These are phyloP conservation scores for Phalaenopsis hybrid DNA, from an alignment of 116 monocot species.

Conservation along the genomic window DNA sequence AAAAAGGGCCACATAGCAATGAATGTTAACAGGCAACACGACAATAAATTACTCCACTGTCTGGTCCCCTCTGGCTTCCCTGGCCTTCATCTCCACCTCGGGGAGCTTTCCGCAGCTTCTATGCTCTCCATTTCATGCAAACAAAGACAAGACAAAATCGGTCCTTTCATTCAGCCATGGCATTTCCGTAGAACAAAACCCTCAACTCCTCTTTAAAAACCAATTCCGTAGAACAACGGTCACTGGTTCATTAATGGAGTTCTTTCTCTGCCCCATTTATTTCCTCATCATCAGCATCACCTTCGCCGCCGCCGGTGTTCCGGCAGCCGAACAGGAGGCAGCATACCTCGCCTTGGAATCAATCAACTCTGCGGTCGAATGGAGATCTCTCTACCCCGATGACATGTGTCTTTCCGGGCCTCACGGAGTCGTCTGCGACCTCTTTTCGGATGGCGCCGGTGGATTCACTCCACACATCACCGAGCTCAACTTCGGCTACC, in stretches of 20 bases:
- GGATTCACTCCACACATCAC: constrained; percentile 24
- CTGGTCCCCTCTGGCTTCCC: no score
- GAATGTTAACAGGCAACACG: no score
- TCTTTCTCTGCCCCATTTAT: background rate
- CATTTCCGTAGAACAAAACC: background rate
- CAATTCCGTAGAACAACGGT: no score
- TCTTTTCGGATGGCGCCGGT: constrained; percentile 13
- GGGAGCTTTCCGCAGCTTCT: background rate
- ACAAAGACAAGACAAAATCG: background rate
- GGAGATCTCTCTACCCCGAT: constrained; percentile 52
- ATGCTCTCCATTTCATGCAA: background rate
- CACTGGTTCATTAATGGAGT: background rate
- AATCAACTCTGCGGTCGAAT: constrained; percentile 30
- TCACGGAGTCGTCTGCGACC: constrained; percentile 68
- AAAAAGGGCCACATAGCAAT: no score
- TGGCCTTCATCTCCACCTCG: no score
- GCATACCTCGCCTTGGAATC: constrained; percentile 44
- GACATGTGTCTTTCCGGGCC: constrained; percentile 72
- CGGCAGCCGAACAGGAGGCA: constrained; percentile 35
- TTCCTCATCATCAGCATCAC: constrained; percentile 3
- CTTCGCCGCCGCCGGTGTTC: constrained; percentile 14
- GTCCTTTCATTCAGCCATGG: background rate
- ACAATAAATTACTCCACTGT: no score
- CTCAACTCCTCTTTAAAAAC: background rate
- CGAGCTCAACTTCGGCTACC: constrained; percentile 74